phyloP scores from a whole-genome alignment of 2,329 filamentous ascomycete species.

The Xylariomycetidae sp. region DNA sequence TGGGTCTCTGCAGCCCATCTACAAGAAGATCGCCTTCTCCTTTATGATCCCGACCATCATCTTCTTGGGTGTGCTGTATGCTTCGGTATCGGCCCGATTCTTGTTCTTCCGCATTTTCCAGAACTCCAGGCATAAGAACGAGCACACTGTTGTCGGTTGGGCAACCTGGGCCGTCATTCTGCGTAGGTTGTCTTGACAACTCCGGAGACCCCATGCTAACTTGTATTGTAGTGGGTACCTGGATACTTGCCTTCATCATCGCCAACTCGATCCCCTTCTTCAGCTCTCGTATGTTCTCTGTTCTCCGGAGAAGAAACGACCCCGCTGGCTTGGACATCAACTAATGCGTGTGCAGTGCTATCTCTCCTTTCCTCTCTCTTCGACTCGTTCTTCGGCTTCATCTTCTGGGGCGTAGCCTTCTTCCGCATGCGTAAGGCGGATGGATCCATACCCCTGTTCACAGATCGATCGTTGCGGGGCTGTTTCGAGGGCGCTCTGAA shows the following conservation, averaged over 20 bases:
- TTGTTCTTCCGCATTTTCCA: slow-evolving; percentile 87
- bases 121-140: slow-evolving; percentile 69
- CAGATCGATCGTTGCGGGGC: slow-evolving; percentile 46
- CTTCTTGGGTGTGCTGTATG: slow-evolving; percentile 86
- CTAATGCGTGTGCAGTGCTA: slow-evolving; percentile 36
- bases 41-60: slow-evolving; percentile 96
- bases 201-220: slow-evolving; percentile 9
- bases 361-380: slow-evolving; percentile 82
- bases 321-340: neutral
- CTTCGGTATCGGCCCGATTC: slow-evolving; percentile 83
- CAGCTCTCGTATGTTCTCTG: slow-evolving; percentile 52
- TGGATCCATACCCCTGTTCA: slow-evolving; percentile 46
- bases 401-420: slow-evolving; percentile 85
- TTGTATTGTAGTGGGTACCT: slow-evolving; percentile 47
- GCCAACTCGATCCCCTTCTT: slow-evolving; percentile 94
- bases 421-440: slow-evolving; percentile 68
- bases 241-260: slow-evolving; percentile 88
- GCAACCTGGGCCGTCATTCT: slow-evolving; percentile 70
- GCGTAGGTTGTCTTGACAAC: slow-evolving; percentile 31
- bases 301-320: too few relatives aligned
- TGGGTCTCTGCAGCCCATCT: slow-evolving; percentile 70
- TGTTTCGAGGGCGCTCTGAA: slow-evolving; percentile 60
- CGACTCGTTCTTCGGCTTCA: slow-evolving; percentile 91
- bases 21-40: slow-evolving; percentile 83
- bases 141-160: slow-evolving; percentile 81